Evolutionary conservation across 305 asterid genomes (phyloP).

Genomic region (Solanum hybrid): DNA sequence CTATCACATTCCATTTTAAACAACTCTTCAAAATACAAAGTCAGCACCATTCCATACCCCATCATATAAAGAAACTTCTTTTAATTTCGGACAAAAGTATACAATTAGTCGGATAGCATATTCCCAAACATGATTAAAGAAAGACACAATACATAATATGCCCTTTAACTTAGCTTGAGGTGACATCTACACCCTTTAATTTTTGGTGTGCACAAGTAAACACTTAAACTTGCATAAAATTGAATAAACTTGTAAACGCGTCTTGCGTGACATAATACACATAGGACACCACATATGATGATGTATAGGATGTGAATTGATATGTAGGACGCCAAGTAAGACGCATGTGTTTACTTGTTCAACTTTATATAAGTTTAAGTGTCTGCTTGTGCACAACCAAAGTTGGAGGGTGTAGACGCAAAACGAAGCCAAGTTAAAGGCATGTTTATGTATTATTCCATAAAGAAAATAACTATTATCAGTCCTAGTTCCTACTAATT

Average conservation of each 20-base stretch:
- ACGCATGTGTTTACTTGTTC: neutral
- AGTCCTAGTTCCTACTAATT: neutral
- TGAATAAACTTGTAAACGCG: neutral
- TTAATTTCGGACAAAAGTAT: neutral
- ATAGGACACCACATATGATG: neutral
- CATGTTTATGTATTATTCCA: neutral
- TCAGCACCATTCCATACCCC: neutral
- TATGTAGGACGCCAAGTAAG: neutral
- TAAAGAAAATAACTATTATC: neutral
- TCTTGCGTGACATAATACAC: neutral
- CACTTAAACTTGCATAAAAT: neutral
- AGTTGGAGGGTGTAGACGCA: neutral
- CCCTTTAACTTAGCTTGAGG: neutral
- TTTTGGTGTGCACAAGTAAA: neutral
- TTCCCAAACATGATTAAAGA: neutral
- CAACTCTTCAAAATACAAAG: neutral
- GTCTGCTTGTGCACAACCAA: neutral
- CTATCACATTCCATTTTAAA: neutral
- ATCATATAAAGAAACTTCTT: neutral
- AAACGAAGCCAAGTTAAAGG: neutral
- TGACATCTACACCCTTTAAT: neutral
- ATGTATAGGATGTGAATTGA: neutral
- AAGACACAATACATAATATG: neutral
- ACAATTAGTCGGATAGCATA: neutral
- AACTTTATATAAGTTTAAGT: neutral